Conservation (phyloP, 2,329 filamentous ascomycete genomes). For the Diplodia intermedia region DNA sequence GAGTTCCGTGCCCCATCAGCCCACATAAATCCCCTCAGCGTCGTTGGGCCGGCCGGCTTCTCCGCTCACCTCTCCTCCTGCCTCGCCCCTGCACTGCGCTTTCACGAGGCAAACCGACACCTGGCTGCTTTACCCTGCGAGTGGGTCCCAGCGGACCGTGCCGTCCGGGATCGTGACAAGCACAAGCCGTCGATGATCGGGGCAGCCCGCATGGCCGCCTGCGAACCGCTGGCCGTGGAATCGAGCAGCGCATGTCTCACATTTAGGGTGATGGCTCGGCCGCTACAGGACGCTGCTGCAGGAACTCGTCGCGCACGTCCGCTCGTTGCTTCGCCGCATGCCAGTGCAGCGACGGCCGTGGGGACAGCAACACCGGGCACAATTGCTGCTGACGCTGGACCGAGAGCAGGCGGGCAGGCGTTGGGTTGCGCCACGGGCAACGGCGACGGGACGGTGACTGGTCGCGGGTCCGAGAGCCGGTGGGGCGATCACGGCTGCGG, state of each 20-base stretch:
- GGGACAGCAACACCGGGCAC: too few species aligned
- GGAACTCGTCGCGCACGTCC: neutral
- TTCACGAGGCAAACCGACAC: too few species aligned
- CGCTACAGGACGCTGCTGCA: neutral
- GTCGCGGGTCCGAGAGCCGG: neutral
- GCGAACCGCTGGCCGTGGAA: neutral
- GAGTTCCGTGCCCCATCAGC: neutral
- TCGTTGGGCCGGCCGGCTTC: too few species aligned
- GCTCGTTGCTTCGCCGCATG: too few species aligned
- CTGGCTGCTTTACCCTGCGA: too few species aligned
- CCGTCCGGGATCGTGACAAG: slow-evolving; percentile 38
- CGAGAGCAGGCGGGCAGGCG: slow-evolving; percentile 45
- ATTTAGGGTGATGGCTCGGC: too few species aligned
- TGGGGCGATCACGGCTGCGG: too few species aligned
- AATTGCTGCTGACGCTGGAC: neutral
- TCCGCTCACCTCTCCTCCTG: too few species aligned
- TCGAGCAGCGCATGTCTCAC: too few species aligned
- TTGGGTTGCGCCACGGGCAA: slow-evolving; percentile 45
- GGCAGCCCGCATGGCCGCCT: neutral
- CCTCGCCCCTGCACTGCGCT: too few species aligned
- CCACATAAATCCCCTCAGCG: neutral
- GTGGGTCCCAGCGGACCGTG: slow-evolving; percentile 38
- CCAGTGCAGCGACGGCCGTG: too few species aligned
- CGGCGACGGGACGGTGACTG: slow-evolving; percentile 42
- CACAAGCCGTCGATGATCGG: slow-evolving; percentile 42